phyloP scores from a whole-genome alignment of 1,284 basidiomycete species.

The Sanghuangporus sanghuang region DNA sequence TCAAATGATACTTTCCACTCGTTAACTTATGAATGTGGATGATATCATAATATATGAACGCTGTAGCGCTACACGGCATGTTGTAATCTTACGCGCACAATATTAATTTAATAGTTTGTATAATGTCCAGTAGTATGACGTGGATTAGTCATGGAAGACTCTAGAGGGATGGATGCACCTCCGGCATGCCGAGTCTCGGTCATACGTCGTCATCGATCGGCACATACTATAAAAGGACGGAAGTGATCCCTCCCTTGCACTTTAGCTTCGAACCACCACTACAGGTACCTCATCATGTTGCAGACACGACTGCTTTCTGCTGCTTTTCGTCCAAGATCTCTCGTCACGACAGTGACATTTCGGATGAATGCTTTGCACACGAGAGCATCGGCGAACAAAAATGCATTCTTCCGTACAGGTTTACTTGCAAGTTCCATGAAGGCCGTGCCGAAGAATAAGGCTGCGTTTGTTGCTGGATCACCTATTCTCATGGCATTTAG shows the following conservation, averaged over 20 bases:
- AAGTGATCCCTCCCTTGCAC: neutral
- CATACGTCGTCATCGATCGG: constrained; percentile 1
- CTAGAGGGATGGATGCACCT: neutral
- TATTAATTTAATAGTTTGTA: neutral
- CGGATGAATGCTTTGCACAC: constrained; percentile 10
- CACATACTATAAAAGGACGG: neutral
- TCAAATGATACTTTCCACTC: neutral
- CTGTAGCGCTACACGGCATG: constrained; percentile 6
- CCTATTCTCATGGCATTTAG: constrained; percentile 18
- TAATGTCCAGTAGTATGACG: neutral
- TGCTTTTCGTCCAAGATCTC: neutral
- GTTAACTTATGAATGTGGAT: neutral
- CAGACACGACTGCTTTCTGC: constrained; percentile 2
- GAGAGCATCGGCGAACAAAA: constrained; percentile 1
- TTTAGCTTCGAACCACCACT: neutral
- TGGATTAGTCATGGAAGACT: constrained; percentile 3
- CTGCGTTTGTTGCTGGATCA: neutral
- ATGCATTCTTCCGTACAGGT: constrained; percentile 12
- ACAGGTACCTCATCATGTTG: neutral
- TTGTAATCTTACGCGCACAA: neutral
- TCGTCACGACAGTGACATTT: neutral
- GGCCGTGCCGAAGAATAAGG: constrained; percentile 6
- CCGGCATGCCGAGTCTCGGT: neutral
- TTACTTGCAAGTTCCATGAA: constrained; percentile 8
- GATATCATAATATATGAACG: neutral